These are phyloP conservation scores for Leptographium radiaticola DNA, from an alignment of 2,329 filamentous ascomycete species.

Conservation along the genomic window DNA sequence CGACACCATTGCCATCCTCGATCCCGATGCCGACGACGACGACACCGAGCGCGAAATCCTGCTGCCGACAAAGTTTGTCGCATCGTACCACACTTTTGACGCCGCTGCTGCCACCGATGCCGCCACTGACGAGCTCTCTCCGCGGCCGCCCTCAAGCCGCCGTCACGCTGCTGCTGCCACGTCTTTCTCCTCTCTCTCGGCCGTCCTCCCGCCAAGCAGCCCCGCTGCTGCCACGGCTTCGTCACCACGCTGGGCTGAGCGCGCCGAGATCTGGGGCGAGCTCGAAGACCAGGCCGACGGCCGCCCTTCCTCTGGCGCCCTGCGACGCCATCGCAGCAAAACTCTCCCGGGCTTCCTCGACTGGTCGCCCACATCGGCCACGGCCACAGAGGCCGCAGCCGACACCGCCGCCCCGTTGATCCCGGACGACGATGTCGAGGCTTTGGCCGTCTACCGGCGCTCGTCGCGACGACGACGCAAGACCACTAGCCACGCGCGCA, in stretches of 20 bases:
- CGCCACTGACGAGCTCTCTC: not conserved
- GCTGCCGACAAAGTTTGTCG: constrained; percentile 11
- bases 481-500: constrained; percentile 40
- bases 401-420: not conserved
- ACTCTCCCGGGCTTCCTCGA: constrained; percentile 26
- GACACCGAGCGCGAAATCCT: constrained; percentile 13
- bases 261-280: constrained; percentile 77
- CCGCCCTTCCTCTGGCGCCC: constrained; percentile 23
- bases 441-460: constrained; percentile 5
- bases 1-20: constrained; percentile 19
- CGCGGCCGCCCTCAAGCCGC: constrained; percentile 19
- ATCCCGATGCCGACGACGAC: constrained; percentile 15
- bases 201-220: not conserved
- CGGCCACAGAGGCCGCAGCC: not conserved
- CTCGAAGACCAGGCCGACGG: constrained; percentile 58
- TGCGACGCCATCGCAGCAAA: constrained; percentile 31
- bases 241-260: constrained; percentile 43
- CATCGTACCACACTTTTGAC: constrained; percentile 34
- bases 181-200: not conserved
- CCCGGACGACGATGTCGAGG: constrained; percentile 12
- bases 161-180: constrained; percentile 25
- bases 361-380: constrained; percentile 18
- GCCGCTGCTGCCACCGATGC: not conserved
- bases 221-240: not conserved
- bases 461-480: constrained; percentile 34